Evolutionary conservation across 768 basidiomycete genomes (phyloP), one percentile per base, ranked within the genome.

Genomic region (Rhodotorula toruloides): DNA sequence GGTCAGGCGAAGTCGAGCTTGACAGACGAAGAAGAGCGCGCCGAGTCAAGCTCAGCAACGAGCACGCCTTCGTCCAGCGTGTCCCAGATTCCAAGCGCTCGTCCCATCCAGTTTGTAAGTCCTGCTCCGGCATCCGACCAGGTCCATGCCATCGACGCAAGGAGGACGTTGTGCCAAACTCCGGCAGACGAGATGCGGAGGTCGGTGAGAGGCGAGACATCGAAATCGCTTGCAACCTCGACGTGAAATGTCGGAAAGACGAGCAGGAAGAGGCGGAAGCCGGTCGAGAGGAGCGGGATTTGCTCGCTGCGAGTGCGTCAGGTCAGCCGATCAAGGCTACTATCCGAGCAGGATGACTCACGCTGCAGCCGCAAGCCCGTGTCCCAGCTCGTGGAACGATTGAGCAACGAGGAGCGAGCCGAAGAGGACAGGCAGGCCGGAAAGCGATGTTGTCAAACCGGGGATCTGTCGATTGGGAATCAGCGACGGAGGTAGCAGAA

Each of bases 161-260:
- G 34, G 12, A 60, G 17, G 3, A 56, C 2, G n/a, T 71, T 71
- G 49, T 63, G 54, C 58, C 57, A 63, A 8, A 67, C 44, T 8
- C 69, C 69, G 1, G 65, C 65, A 0, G 53, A 21, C 2, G 65
- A 58, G 36, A 71, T 39, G 5, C 63, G 42, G 5, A 67, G 50
- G 4, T 58, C 56, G 2, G 49, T 58, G 7, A 19, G 29, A 0
- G 63, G 25, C 1, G 63, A 19, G 6, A 39, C 27, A 0, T 39
- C 31, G 16, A 42, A 27, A 10, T 57, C 14, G 21, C 40, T 21
- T 1, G 63, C 55, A n/a, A 69, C 50, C 9, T 50, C 14, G 59
- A 70, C 69, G 58, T 63, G 60, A 43, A 66, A 62, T 2, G 64
- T 63, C 0, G 69, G 69, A 31, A 70, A 48, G n/a, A 60, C 11